These are phyloP conservation scores for Cornus suecica DNA, from an alignment of 148 eudicot genomes.

Conservation along the genomic window DNA sequence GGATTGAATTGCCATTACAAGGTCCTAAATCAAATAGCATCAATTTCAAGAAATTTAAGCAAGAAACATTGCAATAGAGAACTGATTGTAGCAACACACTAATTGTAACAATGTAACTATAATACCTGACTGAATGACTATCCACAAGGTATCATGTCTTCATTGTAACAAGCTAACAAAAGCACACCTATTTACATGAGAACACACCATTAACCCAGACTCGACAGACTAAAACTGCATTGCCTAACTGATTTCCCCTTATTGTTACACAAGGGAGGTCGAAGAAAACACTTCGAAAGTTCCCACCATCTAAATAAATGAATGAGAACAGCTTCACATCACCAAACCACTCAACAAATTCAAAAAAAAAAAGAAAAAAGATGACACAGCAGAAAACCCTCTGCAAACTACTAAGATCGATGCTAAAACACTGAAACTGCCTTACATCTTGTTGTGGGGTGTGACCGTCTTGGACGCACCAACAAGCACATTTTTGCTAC, in stretches of 20 bases:
- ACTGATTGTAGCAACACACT: background rate
- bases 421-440: background rate
- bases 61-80: background rate
- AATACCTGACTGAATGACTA: background rate
- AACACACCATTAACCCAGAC: conserved; percentile 13
- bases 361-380: no score
- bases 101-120: conserved; percentile 8
- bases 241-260: conserved; percentile 23
- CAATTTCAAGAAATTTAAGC: no score
- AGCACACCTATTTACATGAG: conserved; percentile 29
- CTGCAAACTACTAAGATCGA: background rate
- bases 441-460: conserved; percentile 50
- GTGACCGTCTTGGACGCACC: conserved; percentile 28
- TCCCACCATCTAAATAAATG: conserved; percentile 3
- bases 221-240: conserved; percentile 5
- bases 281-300: conserved; percentile 8
- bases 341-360: conserved; percentile 11
- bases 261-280: conserved; percentile 19
- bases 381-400: background rate
- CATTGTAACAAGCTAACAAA: conserved; percentile 14
- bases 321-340: background rate
- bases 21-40: background rate
- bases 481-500: conserved; percentile 10
- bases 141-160: conserved; percentile 9
- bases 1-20: background rate